These are phyloP conservation scores for Talaromyces wortmannii DNA, from an alignment of 495 filamentous ascomycete genomes.

Conservation along the genomic window DNA sequence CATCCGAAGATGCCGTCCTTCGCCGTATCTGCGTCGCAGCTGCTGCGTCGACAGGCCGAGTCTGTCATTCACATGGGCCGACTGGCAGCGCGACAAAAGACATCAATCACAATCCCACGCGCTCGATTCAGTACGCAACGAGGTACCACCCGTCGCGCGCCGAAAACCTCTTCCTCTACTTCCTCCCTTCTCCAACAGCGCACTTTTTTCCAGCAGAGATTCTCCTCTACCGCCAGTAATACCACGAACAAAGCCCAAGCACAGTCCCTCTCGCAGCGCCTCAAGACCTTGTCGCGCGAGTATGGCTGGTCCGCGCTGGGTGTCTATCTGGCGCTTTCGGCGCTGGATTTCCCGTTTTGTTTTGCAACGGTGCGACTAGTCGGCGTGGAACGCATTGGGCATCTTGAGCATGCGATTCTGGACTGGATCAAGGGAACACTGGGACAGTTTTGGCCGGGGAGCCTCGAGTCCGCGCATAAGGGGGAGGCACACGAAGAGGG, in stretches of 20 bases:
- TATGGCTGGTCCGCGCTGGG: constrained; percentile 95
- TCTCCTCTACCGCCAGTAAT: background rate
- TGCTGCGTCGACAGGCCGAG: background rate
- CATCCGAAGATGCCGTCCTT: background rate
- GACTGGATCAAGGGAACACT: constrained; percentile 20
- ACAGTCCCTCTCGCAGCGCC: constrained; percentile 49
- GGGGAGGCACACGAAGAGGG: background rate
- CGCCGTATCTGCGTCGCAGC: background rate
- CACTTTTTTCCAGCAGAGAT: constrained; percentile 17
- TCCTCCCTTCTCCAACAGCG: constrained; percentile 13
- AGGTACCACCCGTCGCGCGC: background rate
- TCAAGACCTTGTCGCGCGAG: constrained; percentile 81
- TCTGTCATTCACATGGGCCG: background rate
- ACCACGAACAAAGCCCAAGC: background rate
- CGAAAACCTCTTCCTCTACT: background rate
- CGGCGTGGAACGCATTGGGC: constrained; percentile 78
- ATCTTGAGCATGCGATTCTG: constrained; percentile 43
- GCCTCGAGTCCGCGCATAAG: constrained; percentile 7
- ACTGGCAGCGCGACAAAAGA: background rate
- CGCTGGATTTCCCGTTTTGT: constrained; percentile 91
- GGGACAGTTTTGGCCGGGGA: background rate
- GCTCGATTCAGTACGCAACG: background rate
- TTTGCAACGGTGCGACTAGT: constrained; percentile 78
- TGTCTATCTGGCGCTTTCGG: constrained; percentile 76
- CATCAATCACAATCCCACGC: background rate